Evolutionary conservation across 148 eudicot species (phyloP).

Genomic region (Amaranthus cruentus): DNA sequence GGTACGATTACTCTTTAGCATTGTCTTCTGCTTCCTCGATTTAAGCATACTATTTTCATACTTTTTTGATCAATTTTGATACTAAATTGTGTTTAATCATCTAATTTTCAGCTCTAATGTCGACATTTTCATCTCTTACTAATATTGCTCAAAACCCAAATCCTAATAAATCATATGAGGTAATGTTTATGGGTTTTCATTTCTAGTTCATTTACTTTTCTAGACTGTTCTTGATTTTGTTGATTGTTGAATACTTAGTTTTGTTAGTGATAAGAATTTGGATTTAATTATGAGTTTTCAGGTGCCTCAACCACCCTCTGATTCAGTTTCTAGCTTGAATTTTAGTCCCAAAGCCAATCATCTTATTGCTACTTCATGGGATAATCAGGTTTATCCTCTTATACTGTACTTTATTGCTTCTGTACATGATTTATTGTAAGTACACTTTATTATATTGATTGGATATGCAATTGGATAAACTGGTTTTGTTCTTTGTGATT

Average conservation of each 20-base stretch:
- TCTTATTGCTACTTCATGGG: constrained; percentile 93
- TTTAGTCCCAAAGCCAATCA: constrained; percentile 94
- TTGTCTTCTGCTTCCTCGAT: too few species aligned
- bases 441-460: too few species aligned
- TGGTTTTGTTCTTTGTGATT: too few species aligned
- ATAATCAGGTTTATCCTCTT: constrained; percentile 64
- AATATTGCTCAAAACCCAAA: constrained; percentile 23
- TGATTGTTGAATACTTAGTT: neutral
- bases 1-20: too few species aligned
- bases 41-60: neutral
- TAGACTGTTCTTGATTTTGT: neutral
- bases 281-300: constrained; percentile 15
- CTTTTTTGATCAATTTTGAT: neutral
- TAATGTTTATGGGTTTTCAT: neutral
- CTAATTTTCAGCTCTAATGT: constrained; percentile 12
- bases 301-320: constrained; percentile 65
- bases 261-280: neutral
- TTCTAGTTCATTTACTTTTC: too few species aligned
- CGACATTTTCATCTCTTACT: constrained; percentile 26
- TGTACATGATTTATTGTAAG: too few species aligned
- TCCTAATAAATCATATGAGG: constrained; percentile 35
- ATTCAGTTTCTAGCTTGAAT: constrained; percentile 70
- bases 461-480: too few species aligned
- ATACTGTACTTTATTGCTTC: neutral
- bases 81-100: neutral